Base-by-base conservation (phyloP, 2,329 filamentous ascomycete species). In the Emydomyces testavorans region DNA sequence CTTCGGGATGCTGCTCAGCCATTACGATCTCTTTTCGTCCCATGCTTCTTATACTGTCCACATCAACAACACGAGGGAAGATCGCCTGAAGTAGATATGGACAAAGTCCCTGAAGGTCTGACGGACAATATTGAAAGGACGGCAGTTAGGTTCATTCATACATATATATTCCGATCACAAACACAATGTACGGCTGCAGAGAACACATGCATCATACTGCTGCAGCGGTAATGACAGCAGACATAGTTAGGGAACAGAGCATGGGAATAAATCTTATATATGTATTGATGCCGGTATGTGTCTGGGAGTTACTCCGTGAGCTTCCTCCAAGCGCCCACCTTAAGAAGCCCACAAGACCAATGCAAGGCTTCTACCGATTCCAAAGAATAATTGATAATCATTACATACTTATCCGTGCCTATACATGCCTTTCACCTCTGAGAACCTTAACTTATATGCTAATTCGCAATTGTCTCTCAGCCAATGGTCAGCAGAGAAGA, bases 1-100 rank as follows among this genome's bases (percentile, higher is more conserved):
- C 68, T 35, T 64, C 59, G 35, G 46, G 46, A 2, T 46, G 46
- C 29, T 48, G 39, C 16, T 48, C 46, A 8, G 32, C 13, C 26
- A 46, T 44, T 1, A n/a, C 15, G 38, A 44, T 21, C 7, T 39
- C 24, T 7, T 16, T n/a, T 46, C 34, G 44, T 31, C 20, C 34
- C 42, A 45, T 45, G 42, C 21, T 38, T 38, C 35, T 18, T 31
- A n/a, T n/a, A 31, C 3, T 31, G 29, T 11, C n/a, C 29, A n/a
- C 29, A 31, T 8, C 29, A 31, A 31, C 26, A 11, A 31, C 4
- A 31, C 2, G n/a, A 11, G n/a, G 29, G n/a, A n/a, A n/a, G n/a
- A n/a, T n/a, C n/a, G n/a, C n/a, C n/a, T n/a, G n/a, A n/a, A n/a
- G n/a, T n/a, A 38, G 16, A 13, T 18, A 38, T 20, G 35, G 18